Evolutionary conservation across 176 grass and related monocot species (phyloP).

Genomic region (Sorghum bicolor): Sorghum_bicolor_NCBIv3 NC_012870.2:11084501-11085000

Average conservation of each 20-base stretch:
- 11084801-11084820: conserved; percentile 89
- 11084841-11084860: conserved; percentile 28
- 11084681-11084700: conserved; percentile 34
- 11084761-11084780: conserved; percentile 44
- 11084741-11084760: background rate
- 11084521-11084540: background rate
- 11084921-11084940: too few relatives aligned
- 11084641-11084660: conserved; percentile 40
- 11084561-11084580: conserved; percentile 34
- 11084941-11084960: background rate
- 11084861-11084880: conserved; percentile 4
- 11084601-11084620: background rate
- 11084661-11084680: conserved; percentile 40
- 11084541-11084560: conserved; percentile 34
- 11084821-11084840: conserved; percentile 54
- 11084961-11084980: background rate
- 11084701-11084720: conserved; percentile 35
- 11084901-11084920: background rate
- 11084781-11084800: conserved; percentile 71
- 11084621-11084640: conserved; percentile 25
- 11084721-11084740: background rate
- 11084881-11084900: background rate
- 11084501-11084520: conserved; percentile 36
- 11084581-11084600: conserved; percentile 31
- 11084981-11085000: background rate